Conservation (phyloP, 2,329 filamentous ascomycete species). For the Thelonectria rubi region DNA sequence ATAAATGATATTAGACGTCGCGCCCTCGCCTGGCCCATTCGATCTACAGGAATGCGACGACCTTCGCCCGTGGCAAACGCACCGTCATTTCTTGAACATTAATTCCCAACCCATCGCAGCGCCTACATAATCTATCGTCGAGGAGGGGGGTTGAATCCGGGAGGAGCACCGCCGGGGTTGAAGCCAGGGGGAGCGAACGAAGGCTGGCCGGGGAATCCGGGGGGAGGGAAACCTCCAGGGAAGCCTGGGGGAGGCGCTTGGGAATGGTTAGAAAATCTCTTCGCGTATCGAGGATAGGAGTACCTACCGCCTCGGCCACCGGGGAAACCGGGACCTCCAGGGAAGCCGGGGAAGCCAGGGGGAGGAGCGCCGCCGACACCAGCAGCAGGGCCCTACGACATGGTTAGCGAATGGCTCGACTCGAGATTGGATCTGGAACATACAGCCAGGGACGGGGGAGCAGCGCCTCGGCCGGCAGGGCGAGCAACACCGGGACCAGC, state of each 20-base stretch:
- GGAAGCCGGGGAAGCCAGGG: slow-evolving; percentile 66
- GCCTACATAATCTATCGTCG: slow-evolving; percentile 58
- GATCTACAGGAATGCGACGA: slow-evolving; percentile 35
- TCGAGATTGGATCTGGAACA: slow-evolving; percentile 34
- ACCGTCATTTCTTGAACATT: slow-evolving; percentile 40
- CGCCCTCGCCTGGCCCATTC: slow-evolving; percentile 26
- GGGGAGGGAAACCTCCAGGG: slow-evolving; percentile 55
- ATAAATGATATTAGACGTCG: slow-evolving; percentile 33
- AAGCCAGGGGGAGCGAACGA: slow-evolving; percentile 59
- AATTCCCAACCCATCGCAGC: slow-evolving; percentile 37
- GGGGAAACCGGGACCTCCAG: slow-evolving; percentile 57
- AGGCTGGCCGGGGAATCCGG: slow-evolving; percentile 54
- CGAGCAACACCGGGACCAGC: slow-evolving; percentile 90
- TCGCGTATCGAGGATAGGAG: slow-evolving; percentile 12
- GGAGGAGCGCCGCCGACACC: slow-evolving; percentile 77
- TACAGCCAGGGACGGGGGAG: slow-evolving; percentile 80
- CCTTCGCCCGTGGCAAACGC: slow-evolving; percentile 35
- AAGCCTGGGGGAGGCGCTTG: slow-evolving; percentile 59
- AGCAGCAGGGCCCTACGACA: slow-evolving; percentile 75
- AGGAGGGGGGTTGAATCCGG: slow-evolving; percentile 80
- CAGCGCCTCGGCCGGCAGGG: slow-evolving; percentile 84
- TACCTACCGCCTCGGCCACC: slow-evolving; percentile 65
- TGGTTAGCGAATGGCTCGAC: slow-evolving; percentile 30
- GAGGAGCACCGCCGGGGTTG: slow-evolving; percentile 56
- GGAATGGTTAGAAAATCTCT: slow-evolving; percentile 45